Base-by-base conservation (phyloP, 2,329 filamentous ascomycete genomes). In the Paraconiothyrium brasiliense region DNA sequence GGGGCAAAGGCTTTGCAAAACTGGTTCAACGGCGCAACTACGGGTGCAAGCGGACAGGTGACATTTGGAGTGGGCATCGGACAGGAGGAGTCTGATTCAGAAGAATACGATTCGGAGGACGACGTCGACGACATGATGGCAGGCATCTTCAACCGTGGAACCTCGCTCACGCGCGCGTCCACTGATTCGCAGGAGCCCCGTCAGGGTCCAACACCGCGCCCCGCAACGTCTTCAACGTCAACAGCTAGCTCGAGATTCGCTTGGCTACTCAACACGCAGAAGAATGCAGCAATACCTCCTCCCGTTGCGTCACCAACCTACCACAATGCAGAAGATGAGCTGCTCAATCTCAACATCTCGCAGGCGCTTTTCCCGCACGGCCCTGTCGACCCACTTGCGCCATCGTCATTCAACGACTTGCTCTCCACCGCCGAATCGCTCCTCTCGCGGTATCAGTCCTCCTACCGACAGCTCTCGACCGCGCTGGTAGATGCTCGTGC, bases 381-480 rank as follows among this genome's bases (percentile, higher is more conserved):
- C 2, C 79, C 81, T 0, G 74, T 80, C 14, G 80, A 84, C 63
- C 79, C 84, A 2, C 78, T 83, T 20, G 81, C 81, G 2, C 84
- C 85, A 5, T 82, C 84, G 46, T 83, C 85, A 1, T 85, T 88
- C 76, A 83, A 87, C 69, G 82, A 84, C 58, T 81, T 90, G 13
- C 83, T 86, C 47, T 77, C 81, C 32, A 86, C 86, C 66, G 87
- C 87, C 49, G 85, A 86, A 67, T 77, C 76, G n/a, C 76, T 87
- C 1, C 78, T 89, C 49, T 76, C 80, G 57, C 81, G 83, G 34
- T 83, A 88, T 70, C 87, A 89, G 72, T 75, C 77, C 4, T 85
- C 86, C 2, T 88, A 89, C 74, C 84, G 84, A 64, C 65, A 75
- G 41, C 68, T 78, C 9, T 77, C 75, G 14, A 73, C 73, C 22